Base-by-base conservation (phyloP, 2,329 filamentous ascomycete species). In the Herpotrichia juniperi region DNA sequence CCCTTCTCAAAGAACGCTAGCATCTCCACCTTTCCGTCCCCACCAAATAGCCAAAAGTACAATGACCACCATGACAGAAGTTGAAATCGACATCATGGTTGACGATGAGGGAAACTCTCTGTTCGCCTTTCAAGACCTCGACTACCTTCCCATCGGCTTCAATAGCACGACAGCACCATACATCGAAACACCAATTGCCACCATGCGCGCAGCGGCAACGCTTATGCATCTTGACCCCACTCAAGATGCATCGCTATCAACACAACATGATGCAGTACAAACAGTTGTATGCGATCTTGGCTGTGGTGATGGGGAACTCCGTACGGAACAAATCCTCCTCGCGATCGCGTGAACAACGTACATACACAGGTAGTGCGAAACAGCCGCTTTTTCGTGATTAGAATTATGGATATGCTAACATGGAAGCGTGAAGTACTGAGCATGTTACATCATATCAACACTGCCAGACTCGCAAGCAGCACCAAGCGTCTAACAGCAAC, bases 161-260 rank as follows among this genome's bases (percentile, higher is more conserved):
- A 40, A 21, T n/a, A 40, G 37, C 37, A n/a, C 4, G 3, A 40
- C 37, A 7, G 37, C 37, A 25, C 37, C 37, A 12, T 40, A 40
- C 21, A 40, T 40, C 21, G 37, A 40, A 21, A 40, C 37, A n/a
- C 37, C 37, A 19, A 40, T 40, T 14, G 37, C 37, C 19, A 40
- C 37, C 7, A 40, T 40, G 37, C 37, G 37, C 3, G 37, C 37
- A 24, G 37, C 37, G n/a, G 37, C 37, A 3, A 40, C 37, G 37
- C 37, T 40, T 14, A 40, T 40, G 37, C 37, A 12, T n/a, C 37
- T 40, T n/a, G 37, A 40, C 37, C 37, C 11, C 3, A 3, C 10
- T 6, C n/a, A 3, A 14, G 19, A 22, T 3, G 7, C 6, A 40
- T 21, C 37, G 21, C 12, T n/a, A n/a, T 40, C 19, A n/a, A 25